These are phyloP conservation scores for Tetraselmis chui DNA, from an alignment of 139 green algal species.

Conservation along the genomic window DNA sequence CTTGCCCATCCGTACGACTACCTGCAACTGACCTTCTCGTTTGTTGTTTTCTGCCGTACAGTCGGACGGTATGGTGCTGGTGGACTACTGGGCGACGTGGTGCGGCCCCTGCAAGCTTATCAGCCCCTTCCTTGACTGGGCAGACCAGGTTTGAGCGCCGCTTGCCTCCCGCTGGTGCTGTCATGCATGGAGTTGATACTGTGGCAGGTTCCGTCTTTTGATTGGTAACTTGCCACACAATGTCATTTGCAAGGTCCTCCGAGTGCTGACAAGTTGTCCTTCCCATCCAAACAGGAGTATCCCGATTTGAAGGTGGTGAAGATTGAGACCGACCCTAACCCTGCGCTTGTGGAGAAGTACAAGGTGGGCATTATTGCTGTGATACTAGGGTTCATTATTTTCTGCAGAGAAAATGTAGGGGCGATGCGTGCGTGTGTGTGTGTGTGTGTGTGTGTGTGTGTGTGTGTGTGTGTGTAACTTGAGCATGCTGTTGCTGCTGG, in stretches of 20 bases:
- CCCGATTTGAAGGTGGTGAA: slow-evolving; percentile 87
- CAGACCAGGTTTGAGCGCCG: slow-evolving; percentile 39
- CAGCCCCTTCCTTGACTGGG: slow-evolving; percentile 57
- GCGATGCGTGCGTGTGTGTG: too few species aligned
- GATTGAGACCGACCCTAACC: slow-evolving; percentile 79
- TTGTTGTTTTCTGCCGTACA: slow-evolving; percentile 23
- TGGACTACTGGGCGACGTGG: slow-evolving; percentile 92
- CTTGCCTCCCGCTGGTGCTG: background rate
- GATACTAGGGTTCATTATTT: too few species aligned
- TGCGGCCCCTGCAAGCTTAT: slow-evolving; percentile 92
- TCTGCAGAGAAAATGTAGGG: too few species aligned
- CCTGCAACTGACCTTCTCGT: background rate
- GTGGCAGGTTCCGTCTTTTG: background rate
- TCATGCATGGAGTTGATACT: background rate
- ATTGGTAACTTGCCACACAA: background rate
- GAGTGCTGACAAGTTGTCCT: slow-evolving; percentile 12
- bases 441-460: too few species aligned
- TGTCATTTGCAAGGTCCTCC: background rate
- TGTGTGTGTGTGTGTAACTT: too few species aligned
- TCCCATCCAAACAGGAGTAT: slow-evolving; percentile 49
- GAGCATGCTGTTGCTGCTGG: too few species aligned
- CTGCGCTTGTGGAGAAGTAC: slow-evolving; percentile 78
- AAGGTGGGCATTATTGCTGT: slow-evolving; percentile 62
- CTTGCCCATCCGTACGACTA: background rate
- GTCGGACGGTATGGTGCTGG: slow-evolving; percentile 67